A percentile compares a stretch with the other conserved stretches of the same genome.
These are phyloP conservation scores for Vitis hybrid DNA, from an alignment of 177 flowering plant species.

Conservation along the genomic window DNA sequence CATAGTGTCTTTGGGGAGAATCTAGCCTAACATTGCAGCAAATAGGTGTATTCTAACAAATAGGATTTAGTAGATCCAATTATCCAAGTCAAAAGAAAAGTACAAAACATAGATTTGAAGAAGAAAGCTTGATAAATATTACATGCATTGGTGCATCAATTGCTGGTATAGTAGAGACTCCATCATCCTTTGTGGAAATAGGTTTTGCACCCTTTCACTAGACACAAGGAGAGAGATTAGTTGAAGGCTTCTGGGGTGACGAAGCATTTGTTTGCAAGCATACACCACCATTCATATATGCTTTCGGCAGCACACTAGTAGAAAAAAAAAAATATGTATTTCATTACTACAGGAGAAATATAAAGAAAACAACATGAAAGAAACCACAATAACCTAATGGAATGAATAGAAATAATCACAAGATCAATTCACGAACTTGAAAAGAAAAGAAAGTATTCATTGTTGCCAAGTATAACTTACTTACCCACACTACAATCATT, in stretches of 20 bases:
- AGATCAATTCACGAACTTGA: background rate
- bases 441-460: too few species aligned
- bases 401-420: background rate
- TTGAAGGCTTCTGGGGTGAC: slow-evolving; percentile 49
- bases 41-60: slow-evolving; percentile 37
- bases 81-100: background rate
- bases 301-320: background rate
- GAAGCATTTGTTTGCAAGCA: slow-evolving; percentile 39
- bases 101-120: background rate
- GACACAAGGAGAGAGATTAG: slow-evolving; percentile 17
- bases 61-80: background rate
- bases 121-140: slow-evolving; percentile 30
- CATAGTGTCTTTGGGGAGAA: too few species aligned
- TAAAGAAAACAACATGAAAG: background rate
- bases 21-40: slow-evolving; percentile 78
- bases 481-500: slow-evolving; percentile 55
- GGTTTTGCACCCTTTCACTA: slow-evolving; percentile 27
- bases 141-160: slow-evolving; percentile 72
- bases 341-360: background rate
- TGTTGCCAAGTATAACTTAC: slow-evolving; percentile 11
- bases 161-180: slow-evolving; percentile 44
- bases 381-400: background rate
- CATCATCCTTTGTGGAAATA: slow-evolving; percentile 47
- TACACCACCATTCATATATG: slow-evolving; percentile 8
- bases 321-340: background rate